Base-by-base conservation (phyloP, 352 stramenopile genomes). In the Phytophthora pisi region DNA sequence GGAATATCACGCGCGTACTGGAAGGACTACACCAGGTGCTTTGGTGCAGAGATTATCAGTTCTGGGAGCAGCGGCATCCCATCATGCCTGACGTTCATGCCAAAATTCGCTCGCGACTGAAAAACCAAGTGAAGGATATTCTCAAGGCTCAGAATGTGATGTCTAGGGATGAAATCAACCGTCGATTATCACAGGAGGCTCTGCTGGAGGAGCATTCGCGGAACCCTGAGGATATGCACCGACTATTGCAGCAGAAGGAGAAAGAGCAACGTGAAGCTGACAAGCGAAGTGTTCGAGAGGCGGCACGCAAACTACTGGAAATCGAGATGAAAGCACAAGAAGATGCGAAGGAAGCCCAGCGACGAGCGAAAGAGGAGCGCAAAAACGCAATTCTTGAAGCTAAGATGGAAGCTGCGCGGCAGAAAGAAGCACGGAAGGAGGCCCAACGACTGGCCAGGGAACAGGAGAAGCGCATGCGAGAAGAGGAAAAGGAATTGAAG, bases 11-110 rank as follows among this genome's bases (percentile, higher is more conserved):
- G n/a, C 78, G 85, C 10, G 70, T 91, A 2, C 51, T 95, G 8
- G 88, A 95, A 78, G 88, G 88, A 20, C 66, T 91, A 9, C 79
- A 81, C 36, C 78, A 79, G 42, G 86, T 92, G 16, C 45, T 91
- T 0, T 71, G 71, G 26, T 95, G 88, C 56, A 72, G 28, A 24
- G 83, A 91, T 52, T 95, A 95, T 65, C 82, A 91, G 42, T 92
- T 95, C n/a, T 95, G 86, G 88, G 86, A 95, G 69, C 81, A 92
- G 54, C 81, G 86, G 3, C 82, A 95, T 66, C 66, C 81, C 5
- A 79, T 92, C 11, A 81, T 77, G 26, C 69, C 79, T 8, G 79
- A 91, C 13, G 72, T 82, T 3, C 83, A 92, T 61, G 58, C 77
- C 2, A 92, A 91, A 40, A 59, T 91, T 49, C 84, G 84, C 3